Evolutionary conservation across 2,329 filamentous ascomycete genomes (phyloP).

Genomic region (Venturia nashicola): DNA sequence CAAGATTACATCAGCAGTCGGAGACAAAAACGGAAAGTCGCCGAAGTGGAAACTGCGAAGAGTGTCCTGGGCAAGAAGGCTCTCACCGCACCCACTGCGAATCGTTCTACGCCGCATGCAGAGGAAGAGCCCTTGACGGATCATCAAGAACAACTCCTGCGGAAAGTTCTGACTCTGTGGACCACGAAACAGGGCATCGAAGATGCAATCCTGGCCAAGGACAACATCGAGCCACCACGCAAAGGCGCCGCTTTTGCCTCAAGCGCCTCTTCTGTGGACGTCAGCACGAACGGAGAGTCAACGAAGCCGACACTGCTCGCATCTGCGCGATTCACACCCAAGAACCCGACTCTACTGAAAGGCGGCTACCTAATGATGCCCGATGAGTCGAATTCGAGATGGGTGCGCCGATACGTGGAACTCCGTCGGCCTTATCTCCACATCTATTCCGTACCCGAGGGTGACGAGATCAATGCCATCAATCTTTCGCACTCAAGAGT

Average conservation of each 20-base stretch:
- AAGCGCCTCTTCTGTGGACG: constrained; percentile 28
- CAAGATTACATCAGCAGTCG: constrained; percentile 69
- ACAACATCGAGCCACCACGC: constrained; percentile 53
- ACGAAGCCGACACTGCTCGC: constrained; percentile 56
- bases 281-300: constrained; percentile 54
- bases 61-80: constrained; percentile 47
- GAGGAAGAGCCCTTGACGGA: constrained; percentile 18
- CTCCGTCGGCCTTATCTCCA: constrained; percentile 84
- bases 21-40: constrained; percentile 60
- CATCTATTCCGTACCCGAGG: constrained; percentile 71
- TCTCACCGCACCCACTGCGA: constrained; percentile 17
- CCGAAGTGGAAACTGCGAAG: constrained; percentile 68
- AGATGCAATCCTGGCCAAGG: constrained; percentile 33
- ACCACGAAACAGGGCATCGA: constrained; percentile 29
- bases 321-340: constrained; percentile 63
- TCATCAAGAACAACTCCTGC: constrained; percentile 29
- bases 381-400: constrained; percentile 67
- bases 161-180: constrained; percentile 54
- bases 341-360: constrained; percentile 63
- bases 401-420: constrained; percentile 89
- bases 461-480: constrained; percentile 82
- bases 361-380: constrained; percentile 80
- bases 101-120: neutral
- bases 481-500: constrained; percentile 83
- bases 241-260: constrained; percentile 41